A percentile compares a stretch with the other conserved stretches of the same genome.
Evolutionary conservation across 2,329 filamentous ascomycete species (phyloP).

Genomic region (Alternaria gaisen): DNA sequence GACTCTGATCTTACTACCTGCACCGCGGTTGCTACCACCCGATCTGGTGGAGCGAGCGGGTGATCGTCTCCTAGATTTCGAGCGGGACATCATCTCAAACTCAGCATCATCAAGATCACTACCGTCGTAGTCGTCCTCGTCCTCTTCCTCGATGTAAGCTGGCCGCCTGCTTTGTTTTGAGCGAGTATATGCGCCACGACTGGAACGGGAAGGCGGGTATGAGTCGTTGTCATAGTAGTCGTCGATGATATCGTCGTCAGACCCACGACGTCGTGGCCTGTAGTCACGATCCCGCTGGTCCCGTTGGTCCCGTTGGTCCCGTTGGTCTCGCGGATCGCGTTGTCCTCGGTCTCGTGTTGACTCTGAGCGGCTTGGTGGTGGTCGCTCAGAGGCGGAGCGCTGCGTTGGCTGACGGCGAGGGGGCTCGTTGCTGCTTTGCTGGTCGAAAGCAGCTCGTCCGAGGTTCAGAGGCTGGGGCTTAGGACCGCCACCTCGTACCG

Average conservation of each 20-base stretch:
- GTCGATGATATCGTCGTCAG: conserved; percentile 60
- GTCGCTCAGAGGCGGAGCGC: conserved; percentile 57
- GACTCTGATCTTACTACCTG: conserved; percentile 77
- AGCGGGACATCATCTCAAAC: conserved; percentile 77
- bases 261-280: conserved; percentile 43
- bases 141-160: conserved; percentile 81
- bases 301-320: conserved; percentile 2
- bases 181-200: conserved; percentile 39
- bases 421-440: conserved; percentile 38
- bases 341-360: conserved; percentile 42
- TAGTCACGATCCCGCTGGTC: conserved; percentile 27
- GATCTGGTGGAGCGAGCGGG: conserved; percentile 53
- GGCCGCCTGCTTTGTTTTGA: conserved; percentile 54
- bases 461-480: conserved; percentile 60
- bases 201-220: conserved; percentile 58
- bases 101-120: conserved; percentile 78
- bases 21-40: conserved; percentile 60
- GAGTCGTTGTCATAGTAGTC: conserved; percentile 72
- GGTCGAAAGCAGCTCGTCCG: conserved; percentile 59
- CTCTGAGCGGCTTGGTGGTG: conserved; percentile 48
- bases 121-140: conserved; percentile 75
- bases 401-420: conserved; percentile 50
- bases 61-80: conserved; percentile 50
- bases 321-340: conserved; percentile 13
- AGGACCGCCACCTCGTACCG: conserved; percentile 58